phyloP scores from a whole-genome alignment of 306 rosid species.

The Lathyrus tuberosus region DNA sequence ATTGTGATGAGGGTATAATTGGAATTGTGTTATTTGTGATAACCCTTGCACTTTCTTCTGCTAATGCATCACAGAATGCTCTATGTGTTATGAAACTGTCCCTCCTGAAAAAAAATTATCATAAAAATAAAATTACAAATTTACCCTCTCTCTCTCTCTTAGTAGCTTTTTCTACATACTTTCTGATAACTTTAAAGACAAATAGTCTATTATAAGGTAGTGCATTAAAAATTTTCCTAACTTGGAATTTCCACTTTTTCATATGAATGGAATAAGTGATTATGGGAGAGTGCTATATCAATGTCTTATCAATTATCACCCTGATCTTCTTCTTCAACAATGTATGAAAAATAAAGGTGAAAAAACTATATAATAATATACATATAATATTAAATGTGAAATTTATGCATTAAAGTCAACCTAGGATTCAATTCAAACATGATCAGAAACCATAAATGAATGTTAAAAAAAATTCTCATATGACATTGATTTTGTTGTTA shows the following conservation, averaged over 20 bases:
- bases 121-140: constrained; percentile 42
- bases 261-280: constrained; percentile 21
- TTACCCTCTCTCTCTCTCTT: constrained; percentile 33
- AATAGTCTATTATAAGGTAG: constrained; percentile 27
- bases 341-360: constrained; percentile 20
- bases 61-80: constrained; percentile 98
- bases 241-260: constrained; percentile 35
- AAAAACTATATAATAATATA: not conserved
- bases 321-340: constrained; percentile 4
- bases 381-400: not conserved
- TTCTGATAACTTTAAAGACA: constrained; percentile 20
- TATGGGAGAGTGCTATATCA: constrained; percentile 29
- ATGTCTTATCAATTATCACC: not conserved
- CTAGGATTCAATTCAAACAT: constrained; percentile 39
- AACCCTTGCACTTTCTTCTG: constrained; percentile 87
- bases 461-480: not conserved
- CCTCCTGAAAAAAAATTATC: constrained; percentile 58
- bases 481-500: constrained; percentile 38
- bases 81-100: constrained; percentile 99
- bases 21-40: constrained; percentile 44
- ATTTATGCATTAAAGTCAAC: constrained; percentile 39
- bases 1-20: constrained; percentile 31
- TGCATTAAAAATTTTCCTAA: constrained; percentile 32
- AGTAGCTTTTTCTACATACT: constrained; percentile 21
- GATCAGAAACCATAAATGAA: constrained; percentile 39